These are phyloP conservation scores for Populus hybrid DNA, from an alignment of 441 rosid genomes.

Conservation along the genomic window DNA sequence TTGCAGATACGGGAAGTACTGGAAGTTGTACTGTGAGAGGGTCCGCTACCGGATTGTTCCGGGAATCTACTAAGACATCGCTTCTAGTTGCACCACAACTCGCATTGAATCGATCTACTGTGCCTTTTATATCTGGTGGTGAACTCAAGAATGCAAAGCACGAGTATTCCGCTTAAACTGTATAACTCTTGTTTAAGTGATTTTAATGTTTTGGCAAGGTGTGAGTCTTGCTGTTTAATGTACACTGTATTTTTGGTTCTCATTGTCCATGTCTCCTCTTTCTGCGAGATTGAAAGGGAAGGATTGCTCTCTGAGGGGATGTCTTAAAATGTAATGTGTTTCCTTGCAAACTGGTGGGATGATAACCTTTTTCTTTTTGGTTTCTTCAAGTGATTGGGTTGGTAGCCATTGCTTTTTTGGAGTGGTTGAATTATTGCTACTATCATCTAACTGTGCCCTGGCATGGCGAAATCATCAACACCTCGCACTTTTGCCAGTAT, in stretches of 20 bases:
- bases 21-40: slow-evolving; percentile 87
- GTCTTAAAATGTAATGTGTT: neutral
- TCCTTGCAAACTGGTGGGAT: neutral
- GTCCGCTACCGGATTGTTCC: slow-evolving; percentile 71
- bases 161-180: neutral
- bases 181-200: neutral
- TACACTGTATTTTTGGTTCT: too few relatives aligned
- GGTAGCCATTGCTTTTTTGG: neutral
- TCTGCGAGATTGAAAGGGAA: neutral
- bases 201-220: neutral
- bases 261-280: neutral
- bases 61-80: slow-evolving; percentile 56
- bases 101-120: neutral
- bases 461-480: neutral
- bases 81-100: neutral
- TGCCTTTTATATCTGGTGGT: neutral
- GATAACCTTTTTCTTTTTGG: neutral
- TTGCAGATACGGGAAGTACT: slow-evolving; percentile 88
- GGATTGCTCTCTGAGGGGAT: neutral
- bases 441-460: neutral
- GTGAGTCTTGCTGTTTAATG: neutral
- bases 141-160: neutral
- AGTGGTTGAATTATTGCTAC: neutral
- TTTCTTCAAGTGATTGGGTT: neutral
- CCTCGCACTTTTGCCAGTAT: neutral